Conservation (phyloP, 2,329 filamentous ascomycete species). For the Neonectria ditissima region DNA sequence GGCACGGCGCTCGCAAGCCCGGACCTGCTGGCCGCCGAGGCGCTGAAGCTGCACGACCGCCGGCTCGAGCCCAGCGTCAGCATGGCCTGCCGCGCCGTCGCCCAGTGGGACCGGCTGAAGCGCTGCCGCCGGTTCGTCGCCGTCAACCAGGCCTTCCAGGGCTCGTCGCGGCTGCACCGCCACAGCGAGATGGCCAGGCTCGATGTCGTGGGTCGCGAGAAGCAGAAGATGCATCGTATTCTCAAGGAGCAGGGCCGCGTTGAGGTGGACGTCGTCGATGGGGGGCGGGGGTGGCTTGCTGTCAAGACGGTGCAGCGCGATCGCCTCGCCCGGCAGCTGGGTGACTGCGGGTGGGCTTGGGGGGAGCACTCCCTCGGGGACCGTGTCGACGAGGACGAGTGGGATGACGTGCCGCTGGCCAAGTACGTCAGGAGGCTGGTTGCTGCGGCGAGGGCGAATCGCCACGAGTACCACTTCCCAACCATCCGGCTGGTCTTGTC, state of each 20-base stretch:
- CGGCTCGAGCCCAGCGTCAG: constrained; percentile 43
- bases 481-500: constrained; percentile 52
- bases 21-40: constrained; percentile 15
- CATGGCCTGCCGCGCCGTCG: constrained; percentile 35
- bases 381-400: constrained; percentile 49
- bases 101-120: constrained; percentile 51
- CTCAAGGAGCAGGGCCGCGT: constrained; percentile 51
- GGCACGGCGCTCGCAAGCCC: constrained; percentile 25
- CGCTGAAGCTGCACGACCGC: constrained; percentile 27
- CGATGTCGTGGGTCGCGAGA: constrained; percentile 41
- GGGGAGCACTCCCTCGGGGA: constrained; percentile 50
- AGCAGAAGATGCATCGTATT: constrained; percentile 45
- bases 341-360: constrained; percentile 57
- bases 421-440: constrained; percentile 50
- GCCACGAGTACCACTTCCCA: constrained; percentile 53
- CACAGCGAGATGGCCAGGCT: constrained; percentile 39
- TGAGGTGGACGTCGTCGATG: constrained; percentile 52
- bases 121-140: constrained; percentile 47
- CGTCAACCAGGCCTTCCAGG: constrained; percentile 50
- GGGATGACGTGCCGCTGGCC: constrained; percentile 50
- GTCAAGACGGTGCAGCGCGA: constrained; percentile 47
- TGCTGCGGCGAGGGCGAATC: constrained; percentile 51
- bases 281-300: constrained; percentile 51
- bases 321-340: constrained; percentile 54
- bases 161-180: constrained; percentile 45